These are phyloP conservation scores for Ramalina peruviana DNA, from an alignment of 495 filamentous ascomycete genomes.

Conservation along the genomic window DNA sequence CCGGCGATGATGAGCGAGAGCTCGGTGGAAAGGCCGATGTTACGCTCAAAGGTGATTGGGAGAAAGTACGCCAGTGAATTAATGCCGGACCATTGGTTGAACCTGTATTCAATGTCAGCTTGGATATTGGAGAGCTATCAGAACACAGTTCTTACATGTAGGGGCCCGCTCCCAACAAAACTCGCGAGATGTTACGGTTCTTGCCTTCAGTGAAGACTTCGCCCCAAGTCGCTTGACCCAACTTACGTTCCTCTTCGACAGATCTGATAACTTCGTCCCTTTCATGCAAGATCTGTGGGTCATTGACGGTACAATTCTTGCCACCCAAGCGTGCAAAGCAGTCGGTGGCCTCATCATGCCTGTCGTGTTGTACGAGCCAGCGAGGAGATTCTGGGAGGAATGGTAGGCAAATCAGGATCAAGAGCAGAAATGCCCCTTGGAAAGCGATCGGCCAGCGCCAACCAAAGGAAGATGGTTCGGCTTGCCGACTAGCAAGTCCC, in stretches of 20 bases:
- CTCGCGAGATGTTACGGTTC: conserved; percentile 11
- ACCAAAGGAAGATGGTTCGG: conserved; percentile 13
- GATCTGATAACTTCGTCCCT: conserved; percentile 11
- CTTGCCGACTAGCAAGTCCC: conserved; percentile 14
- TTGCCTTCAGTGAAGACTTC: conserved; percentile 16
- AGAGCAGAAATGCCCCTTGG: conserved; percentile 14
- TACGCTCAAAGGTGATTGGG: conserved; percentile 14
- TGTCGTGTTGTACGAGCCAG: conserved; percentile 32
- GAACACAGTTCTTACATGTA: conserved; percentile 3
- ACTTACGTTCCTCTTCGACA: conserved; percentile 7
- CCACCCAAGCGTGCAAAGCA: conserved; percentile 47
- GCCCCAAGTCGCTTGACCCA: conserved; percentile 9
- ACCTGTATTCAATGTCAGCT: background rate
- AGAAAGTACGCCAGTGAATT: conserved; percentile 12
- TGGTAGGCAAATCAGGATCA: conserved; percentile 40
- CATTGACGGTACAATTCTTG: conserved; percentile 35
- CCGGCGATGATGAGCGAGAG: conserved; percentile 12
- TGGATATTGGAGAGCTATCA: background rate
- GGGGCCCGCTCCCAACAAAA: conserved; percentile 11
- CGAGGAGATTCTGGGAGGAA: conserved; percentile 42
- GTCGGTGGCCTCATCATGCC: conserved; percentile 36
- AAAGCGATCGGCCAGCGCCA: conserved; percentile 17
- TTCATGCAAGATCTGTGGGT: conserved; percentile 22
- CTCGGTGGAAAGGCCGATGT: conserved; percentile 10
- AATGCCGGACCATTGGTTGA: conserved; percentile 16